A percentile compares a stretch with the other conserved stretches of the same genome.
Conservation (phyloP, 352 stramenopile genomes). For the Poterioochromonas sp. region DNA sequence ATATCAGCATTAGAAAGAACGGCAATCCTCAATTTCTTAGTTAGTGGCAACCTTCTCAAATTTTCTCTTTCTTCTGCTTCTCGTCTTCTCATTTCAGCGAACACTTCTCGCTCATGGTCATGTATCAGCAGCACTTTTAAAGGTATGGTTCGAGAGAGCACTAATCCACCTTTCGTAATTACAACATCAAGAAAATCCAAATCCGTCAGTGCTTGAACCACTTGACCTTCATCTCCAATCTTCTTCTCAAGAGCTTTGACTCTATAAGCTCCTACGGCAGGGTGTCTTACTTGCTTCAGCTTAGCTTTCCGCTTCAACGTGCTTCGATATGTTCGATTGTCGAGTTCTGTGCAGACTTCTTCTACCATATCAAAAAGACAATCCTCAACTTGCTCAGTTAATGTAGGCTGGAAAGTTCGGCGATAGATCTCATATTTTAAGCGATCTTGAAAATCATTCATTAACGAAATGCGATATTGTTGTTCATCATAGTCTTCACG, state of each 20-base stretch:
- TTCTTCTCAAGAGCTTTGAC: not conserved
- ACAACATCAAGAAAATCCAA: not conserved
- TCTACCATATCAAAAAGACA: slow-evolving; percentile 21
- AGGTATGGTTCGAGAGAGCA: not conserved
- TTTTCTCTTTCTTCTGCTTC: not conserved
- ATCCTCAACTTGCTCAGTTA: slow-evolving; percentile 28
- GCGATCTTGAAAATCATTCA: not conserved
- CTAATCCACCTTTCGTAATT: not conserved
- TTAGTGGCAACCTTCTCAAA: not conserved
- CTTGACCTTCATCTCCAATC: not conserved
- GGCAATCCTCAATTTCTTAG: not conserved
- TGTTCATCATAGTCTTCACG: slow-evolving; percentile 15
- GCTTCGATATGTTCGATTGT: not conserved
- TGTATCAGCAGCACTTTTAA: not conserved
- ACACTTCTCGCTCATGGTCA: not conserved
- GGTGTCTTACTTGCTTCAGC: not conserved
- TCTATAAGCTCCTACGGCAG: not conserved
- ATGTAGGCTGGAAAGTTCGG: not conserved
- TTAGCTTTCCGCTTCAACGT: not conserved
- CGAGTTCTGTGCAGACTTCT: not conserved
- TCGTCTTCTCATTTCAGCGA: not conserved
- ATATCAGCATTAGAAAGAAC: not conserved
- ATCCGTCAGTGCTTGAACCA: not conserved
- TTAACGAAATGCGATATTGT: not conserved
- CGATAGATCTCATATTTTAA: not conserved